These are phyloP conservation scores for Stromatinia cepivora DNA, from an alignment of 2,329 filamentous ascomycete species.

Conservation along the genomic window DNA sequence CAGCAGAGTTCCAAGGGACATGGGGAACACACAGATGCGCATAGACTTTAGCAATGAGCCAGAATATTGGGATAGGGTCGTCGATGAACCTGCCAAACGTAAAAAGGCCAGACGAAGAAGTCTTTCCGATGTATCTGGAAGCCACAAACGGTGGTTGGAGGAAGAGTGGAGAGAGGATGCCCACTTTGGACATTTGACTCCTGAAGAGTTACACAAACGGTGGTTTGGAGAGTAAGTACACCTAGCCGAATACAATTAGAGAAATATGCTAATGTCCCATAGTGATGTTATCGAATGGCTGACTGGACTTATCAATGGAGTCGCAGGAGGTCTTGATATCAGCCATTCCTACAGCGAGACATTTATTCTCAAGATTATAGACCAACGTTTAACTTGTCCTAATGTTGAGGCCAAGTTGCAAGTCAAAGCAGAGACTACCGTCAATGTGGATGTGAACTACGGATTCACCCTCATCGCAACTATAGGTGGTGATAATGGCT, in stretches of 20 bases:
- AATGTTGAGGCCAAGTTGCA: not conserved
- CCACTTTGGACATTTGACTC: not conserved
- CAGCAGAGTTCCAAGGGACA: not conserved
- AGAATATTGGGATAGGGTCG: conserved; percentile 7
- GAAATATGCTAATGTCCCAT: too few relatives aligned
- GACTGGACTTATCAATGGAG: too few relatives aligned
- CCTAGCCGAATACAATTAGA: too few relatives aligned
- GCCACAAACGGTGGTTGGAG: conserved; percentile 6
- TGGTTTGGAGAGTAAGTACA: conserved; percentile 11
- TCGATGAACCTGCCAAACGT: not conserved
- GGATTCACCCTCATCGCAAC: not conserved
- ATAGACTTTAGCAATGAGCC: conserved; percentile 13
- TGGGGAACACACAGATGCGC: conserved; percentile 1
- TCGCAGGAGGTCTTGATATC: too few relatives aligned
- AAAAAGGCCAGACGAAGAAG: not conserved
- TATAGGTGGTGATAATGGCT: not conserved
- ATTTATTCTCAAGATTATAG: not conserved
- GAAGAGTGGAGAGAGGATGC: conserved; percentile 2
- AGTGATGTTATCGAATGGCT: not conserved
- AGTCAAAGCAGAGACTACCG: not conserved
- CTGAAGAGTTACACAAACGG: not conserved
- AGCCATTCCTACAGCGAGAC: too few relatives aligned
- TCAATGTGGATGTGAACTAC: not conserved
- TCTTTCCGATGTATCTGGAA: not conserved
- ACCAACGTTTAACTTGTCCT: not conserved